Base-by-base conservation (phyloP, 192 early-diverging fungal species). In the Backusella macrospora region DNA sequence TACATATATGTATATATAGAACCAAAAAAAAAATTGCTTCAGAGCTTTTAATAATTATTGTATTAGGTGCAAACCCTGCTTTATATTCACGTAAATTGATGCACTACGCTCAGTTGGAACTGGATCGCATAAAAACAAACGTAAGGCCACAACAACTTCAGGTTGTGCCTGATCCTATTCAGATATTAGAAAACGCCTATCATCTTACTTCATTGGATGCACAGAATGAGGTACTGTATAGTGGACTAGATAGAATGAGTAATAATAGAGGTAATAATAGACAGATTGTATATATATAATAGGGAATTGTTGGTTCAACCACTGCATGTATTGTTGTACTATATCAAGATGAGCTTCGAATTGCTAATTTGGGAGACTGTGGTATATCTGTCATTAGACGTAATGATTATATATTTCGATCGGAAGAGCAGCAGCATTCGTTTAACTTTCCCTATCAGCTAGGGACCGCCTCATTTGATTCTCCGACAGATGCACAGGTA, bases 361-460 rank as follows among this genome's bases (percentile, higher is more conserved):
- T 99, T 47, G 93, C 95, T 0, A 98, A 98, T 74, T 81, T 99
- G 55, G 98, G 98, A 46, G 98, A 99, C 81, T 96, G 96, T 79
- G 95, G 95, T 4, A 83, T 98, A 71, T 85, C 91, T 40, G 85
- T 99, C 1, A 93, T 99, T 55, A 91, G 98, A 42, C 86, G 91
- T 65, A 91, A 92, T 66, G 91, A 95, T 71, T 87, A 93, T 79
- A 90, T 96, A 21, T 99, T 98, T 81, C 87, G 96, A 45, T 96
- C 90, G 40, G 96, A 98, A 83, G 96, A 98, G 80, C 98, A 98
- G 75, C 96, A 98, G 81, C 96, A 99, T 82, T 97, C 95, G 14
- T 99, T 99, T 85, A 99, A 99, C 82, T 98, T 94, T 76, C 98
- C 98, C 6, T 98, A 89, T 78, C 98, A 99, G 76, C 88, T 99